A percentile compares a stretch with the other conserved stretches of the same genome.
Conservation (phyloP, 192 early-diverging fungal genomes). For the Linnemannia zychae region DNA sequence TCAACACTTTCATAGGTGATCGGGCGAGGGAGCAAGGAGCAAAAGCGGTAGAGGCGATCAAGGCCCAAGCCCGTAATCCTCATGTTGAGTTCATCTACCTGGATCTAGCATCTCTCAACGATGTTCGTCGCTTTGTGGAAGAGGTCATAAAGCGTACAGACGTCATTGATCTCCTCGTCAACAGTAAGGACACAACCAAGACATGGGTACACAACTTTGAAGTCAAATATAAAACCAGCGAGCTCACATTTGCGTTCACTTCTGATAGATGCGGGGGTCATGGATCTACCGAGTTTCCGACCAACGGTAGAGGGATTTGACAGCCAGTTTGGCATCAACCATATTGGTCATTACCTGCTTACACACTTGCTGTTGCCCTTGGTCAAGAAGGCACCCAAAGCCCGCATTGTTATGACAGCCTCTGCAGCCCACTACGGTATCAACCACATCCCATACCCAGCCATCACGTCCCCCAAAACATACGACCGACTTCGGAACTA, state of each 20-base stretch:
- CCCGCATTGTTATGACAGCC: slow-evolving; percentile 22
- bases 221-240: not conserved
- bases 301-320: not conserved
- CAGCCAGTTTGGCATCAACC: slow-evolving; percentile 21
- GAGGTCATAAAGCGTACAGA: not conserved
- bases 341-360: slow-evolving; percentile 1
- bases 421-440: slow-evolving; percentile 23
- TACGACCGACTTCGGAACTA: slow-evolving; percentile 10
- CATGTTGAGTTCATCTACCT: slow-evolving; percentile 14
- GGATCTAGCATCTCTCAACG: slow-evolving; percentile 13
- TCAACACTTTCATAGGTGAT: not conserved
- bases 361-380: slow-evolving; percentile 6
- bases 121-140: not conserved
- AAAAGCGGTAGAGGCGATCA: slow-evolving; percentile 17
- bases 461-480: slow-evolving; percentile 13
- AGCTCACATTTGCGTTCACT: not conserved
- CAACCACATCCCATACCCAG: slow-evolving; percentile 8
- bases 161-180: slow-evolving; percentile 13
- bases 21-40: slow-evolving; percentile 5
- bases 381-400: slow-evolving; percentile 18
- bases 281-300: slow-evolving; percentile 7
- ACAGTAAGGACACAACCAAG: not conserved
- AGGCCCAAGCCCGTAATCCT: not conserved
- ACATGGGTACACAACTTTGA: not conserved
- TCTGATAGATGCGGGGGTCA: slow-evolving; percentile 18